Percentiles rank a stretch among this genome's conserved stretches.
Conservation (phyloP, 345 rosid genomes). For the Acer yangbiense region DNA sequence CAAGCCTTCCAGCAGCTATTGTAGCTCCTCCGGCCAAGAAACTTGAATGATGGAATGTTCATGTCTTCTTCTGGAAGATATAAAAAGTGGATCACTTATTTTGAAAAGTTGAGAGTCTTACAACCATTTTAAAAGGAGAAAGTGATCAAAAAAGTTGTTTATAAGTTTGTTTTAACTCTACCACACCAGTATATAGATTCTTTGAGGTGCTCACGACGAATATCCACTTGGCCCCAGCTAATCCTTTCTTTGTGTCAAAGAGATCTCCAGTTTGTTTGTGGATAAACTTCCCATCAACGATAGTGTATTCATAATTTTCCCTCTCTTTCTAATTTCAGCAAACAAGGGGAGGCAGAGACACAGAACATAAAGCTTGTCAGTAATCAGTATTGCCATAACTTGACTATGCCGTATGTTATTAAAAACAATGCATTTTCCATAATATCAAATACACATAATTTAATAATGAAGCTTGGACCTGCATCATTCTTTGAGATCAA, state of each 20-base stretch:
- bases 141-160: background rate
- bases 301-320: constrained; percentile 66
- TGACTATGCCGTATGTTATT: background rate
- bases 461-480: constrained; percentile 55
- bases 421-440: background rate
- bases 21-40: constrained; percentile 97
- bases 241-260: constrained; percentile 56
- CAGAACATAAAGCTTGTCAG: constrained; percentile 1
- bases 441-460: background rate
- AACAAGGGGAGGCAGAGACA: background rate
- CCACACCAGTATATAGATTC: constrained; percentile 73
- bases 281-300: constrained; percentile 61
- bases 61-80: constrained; percentile 79
- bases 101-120: too few species aligned
- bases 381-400: constrained; percentile 16
- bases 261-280: constrained; percentile 56
- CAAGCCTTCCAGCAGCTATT: constrained; percentile 85
- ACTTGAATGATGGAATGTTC: constrained; percentile 90
- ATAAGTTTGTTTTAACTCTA: constrained; percentile 32
- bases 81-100: background rate
- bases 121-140: background rate
- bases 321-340: constrained; percentile 77
- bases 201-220: constrained; percentile 85
- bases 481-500: constrained; percentile 65
- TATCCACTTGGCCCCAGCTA: constrained; percentile 62